Evolutionary conservation across 1,284 basidiomycete genomes (phyloP).

Genomic region (Marasmius fiardii): DNA sequence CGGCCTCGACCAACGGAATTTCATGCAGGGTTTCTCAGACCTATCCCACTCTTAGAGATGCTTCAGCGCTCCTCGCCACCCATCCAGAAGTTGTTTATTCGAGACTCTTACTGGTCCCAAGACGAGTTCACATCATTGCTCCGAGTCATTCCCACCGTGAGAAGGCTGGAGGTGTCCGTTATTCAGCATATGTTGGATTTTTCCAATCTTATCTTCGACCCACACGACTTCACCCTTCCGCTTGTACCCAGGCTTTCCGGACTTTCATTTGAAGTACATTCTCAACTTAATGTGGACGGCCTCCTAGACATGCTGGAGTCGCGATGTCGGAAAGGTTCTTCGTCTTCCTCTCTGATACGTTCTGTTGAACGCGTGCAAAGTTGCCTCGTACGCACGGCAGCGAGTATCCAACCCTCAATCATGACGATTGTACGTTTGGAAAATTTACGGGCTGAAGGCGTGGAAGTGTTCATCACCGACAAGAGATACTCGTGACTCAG

Average conservation of each 20-base stretch:
- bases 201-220: neutral
- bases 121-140: conserved; percentile 1
- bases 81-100: neutral
- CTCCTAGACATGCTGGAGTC: neutral
- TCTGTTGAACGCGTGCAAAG: neutral
- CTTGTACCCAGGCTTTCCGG: neutral
- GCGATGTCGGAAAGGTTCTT: neutral
- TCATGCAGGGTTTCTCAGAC: neutral
- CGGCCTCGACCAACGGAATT: neutral
- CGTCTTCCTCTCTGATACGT: neutral
- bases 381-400: conserved; percentile 1
- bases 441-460: neutral
- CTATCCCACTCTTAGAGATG: neutral
- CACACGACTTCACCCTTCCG: neutral
- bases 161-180: neutral
- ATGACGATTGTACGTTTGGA: neutral
- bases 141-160: neutral
- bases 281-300: neutral
- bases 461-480: conserved; percentile 2
- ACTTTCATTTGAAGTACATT: conserved; percentile 1
- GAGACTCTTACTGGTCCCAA: neutral
- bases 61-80: neutral
- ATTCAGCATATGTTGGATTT: neutral
- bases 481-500: neutral
- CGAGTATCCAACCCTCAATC: neutral